Conservation (phyloP, 148 eudicot species). For the Camellia japonica region DNA sequence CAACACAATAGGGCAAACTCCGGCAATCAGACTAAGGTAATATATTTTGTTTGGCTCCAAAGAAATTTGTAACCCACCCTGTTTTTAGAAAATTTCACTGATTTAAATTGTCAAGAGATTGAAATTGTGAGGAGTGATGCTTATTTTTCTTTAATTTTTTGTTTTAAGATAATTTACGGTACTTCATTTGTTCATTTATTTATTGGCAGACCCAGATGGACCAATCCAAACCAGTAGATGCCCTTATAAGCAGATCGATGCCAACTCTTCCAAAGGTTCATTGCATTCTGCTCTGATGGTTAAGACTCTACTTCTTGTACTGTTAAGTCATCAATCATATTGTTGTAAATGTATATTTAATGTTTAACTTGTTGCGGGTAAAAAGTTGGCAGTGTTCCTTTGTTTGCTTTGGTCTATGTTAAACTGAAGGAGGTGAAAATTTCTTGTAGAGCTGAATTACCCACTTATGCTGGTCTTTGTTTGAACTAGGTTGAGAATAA, state of each 20-base stretch:
- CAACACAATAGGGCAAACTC: constrained; percentile 18
- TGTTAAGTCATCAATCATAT: constrained; percentile 13
- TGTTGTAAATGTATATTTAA: not conserved
- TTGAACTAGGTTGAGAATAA: too few species aligned
- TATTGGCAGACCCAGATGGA: constrained; percentile 49
- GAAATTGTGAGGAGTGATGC: not conserved
- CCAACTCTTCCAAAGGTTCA: constrained; percentile 65
- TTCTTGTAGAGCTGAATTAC: too few species aligned
- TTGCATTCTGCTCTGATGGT: constrained; percentile 48
- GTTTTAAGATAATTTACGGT: not conserved
- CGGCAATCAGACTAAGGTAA: constrained; percentile 37
- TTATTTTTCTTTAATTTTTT: not conserved
- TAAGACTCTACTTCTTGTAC: constrained; percentile 40
- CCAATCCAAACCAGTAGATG: constrained; percentile 44
- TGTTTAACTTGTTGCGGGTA: too few species aligned
- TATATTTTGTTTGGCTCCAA: not conserved
- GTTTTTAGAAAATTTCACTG: not conserved
- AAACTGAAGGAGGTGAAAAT: too few species aligned
- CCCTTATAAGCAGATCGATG: constrained; percentile 39
- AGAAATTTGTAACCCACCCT: not conserved
- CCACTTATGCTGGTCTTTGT: too few species aligned
- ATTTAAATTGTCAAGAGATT: not conserved
- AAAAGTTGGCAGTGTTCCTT: too few species aligned
- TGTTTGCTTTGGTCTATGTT: too few species aligned
- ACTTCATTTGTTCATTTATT: constrained; percentile 1